Conservation (phyloP, 768 basidiomycete species). For the Tephrocybe sp. region DNA sequence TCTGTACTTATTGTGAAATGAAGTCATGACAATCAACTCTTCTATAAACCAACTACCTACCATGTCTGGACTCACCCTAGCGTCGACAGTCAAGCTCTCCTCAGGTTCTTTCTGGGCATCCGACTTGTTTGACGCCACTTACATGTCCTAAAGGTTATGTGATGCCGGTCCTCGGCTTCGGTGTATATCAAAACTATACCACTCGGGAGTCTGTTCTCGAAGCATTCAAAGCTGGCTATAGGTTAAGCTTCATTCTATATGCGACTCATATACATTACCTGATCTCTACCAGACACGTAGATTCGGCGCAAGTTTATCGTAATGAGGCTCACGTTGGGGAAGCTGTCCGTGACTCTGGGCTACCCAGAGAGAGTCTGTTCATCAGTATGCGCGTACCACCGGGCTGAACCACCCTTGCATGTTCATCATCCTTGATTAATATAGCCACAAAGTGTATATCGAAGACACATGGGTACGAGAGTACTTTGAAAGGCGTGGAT, state of each 20-base stretch:
- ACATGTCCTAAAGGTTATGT: conserved; percentile 36
- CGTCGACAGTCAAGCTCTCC: conserved; percentile 22
- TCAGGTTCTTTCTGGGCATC: conserved; percentile 10
- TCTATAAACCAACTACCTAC: background rate
- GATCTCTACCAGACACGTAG: conserved; percentile 55
- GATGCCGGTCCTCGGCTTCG: conserved; percentile 71
- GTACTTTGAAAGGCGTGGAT: conserved; percentile 57
- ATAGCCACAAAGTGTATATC: conserved; percentile 67
- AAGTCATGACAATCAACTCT: background rate
- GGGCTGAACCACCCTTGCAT: background rate
- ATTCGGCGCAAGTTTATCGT: conserved; percentile 68
- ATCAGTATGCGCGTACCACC: conserved; percentile 46
- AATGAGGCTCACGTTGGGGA: conserved; percentile 66
- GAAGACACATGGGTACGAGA: conserved; percentile 62
- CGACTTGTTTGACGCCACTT: background rate
- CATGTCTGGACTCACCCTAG: conserved; percentile 22
- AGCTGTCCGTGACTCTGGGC: conserved; percentile 54
- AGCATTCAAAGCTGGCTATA: conserved; percentile 68
- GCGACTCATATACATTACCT: too few relatives aligned
- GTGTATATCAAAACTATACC: conserved; percentile 67
- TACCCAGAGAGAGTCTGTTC: conserved; percentile 63
- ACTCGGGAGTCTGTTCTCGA: conserved; percentile 54
- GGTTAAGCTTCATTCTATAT: too few relatives aligned
- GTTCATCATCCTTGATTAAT: background rate
- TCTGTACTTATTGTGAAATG: background rate